A percentile compares a stretch with the other conserved stretches of the same genome.
Evolutionary conservation across 2,329 filamentous ascomycete species (phyloP).

Genomic region (Talaromyces sp.): DNA sequence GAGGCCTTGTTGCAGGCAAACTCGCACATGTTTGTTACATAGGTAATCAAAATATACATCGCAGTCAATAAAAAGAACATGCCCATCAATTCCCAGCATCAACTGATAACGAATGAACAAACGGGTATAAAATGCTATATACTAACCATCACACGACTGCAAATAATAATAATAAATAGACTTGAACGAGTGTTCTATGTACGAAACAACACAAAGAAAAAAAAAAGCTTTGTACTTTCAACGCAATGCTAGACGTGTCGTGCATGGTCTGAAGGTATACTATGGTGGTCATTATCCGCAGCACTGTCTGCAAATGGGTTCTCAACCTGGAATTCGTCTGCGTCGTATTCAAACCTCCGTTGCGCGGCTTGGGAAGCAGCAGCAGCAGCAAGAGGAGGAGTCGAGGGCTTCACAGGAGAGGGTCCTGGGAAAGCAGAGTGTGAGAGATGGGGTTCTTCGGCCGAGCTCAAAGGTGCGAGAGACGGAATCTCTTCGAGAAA

Average conservation of each 20-base stretch:
- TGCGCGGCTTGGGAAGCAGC: not conserved
- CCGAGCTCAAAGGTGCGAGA: not conserved
- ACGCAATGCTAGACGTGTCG: not conserved
- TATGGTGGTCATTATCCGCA: not conserved
- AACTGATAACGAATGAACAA: not conserved
- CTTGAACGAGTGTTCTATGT: not conserved
- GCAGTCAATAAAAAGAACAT: not conserved
- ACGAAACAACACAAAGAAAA: not conserved
- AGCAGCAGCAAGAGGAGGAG: not conserved
- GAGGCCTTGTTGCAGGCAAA: too few species aligned
- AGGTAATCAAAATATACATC: not conserved
- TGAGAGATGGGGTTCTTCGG: not conserved
- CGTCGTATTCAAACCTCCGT: conserved; percentile 29
- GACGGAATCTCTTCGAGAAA: not conserved
- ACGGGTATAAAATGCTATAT: conserved; percentile 1
- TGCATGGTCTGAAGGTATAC: not conserved
- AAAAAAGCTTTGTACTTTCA: not conserved
- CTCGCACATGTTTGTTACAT: too few species aligned
- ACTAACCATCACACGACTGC: not conserved
- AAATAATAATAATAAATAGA: not conserved
- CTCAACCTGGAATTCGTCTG: conserved; percentile 36
- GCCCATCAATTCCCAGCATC: not conserved
- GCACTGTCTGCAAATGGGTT: conserved; percentile 36
- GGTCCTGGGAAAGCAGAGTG: not conserved
- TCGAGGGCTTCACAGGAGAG: not conserved